Percentiles rank a stretch among this genome's conserved stretches.
These are phyloP conservation scores for Coniferiporia sulphurascens DNA, from an alignment of 1,284 basidiomycete genomes.

Conservation along the genomic window DNA sequence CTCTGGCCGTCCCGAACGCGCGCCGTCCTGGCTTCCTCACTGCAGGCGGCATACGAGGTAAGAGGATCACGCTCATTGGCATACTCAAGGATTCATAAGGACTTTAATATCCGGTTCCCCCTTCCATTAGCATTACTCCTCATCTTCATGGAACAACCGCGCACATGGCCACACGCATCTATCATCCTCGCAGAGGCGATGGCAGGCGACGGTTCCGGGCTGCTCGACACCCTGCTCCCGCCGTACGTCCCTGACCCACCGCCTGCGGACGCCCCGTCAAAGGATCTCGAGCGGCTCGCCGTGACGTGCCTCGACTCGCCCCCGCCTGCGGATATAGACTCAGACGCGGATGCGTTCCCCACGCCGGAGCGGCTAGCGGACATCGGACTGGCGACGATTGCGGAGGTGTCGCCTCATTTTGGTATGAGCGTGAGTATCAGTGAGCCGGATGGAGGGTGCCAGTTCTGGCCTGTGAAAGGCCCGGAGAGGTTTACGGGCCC, in stretches of 20 bases:
- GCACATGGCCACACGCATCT: slow-evolving; percentile 2
- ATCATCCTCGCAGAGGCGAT: not conserved
- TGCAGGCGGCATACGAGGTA: slow-evolving; percentile 3
- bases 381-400: not conserved
- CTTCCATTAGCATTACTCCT: not conserved
- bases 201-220: not conserved
- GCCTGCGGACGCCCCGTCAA: too few species aligned
- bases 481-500: slow-evolving; percentile 16
- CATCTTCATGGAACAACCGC: not conserved
- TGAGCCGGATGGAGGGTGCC: slow-evolving; percentile 18
- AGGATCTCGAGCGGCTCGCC: slow-evolving; percentile 5
- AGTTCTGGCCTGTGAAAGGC: slow-evolving; percentile 11
- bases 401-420: slow-evolving; percentile 8
- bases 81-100: not conserved
- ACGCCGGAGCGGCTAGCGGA: slow-evolving; percentile 1
- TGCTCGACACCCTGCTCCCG: not conserved
- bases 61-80: not conserved
- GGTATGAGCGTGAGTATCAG: slow-evolving; percentile 5
- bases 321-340: too few species aligned
- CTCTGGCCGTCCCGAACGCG: not conserved
- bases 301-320: slow-evolving; percentile 1
- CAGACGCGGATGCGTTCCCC: not conserved
- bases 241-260: not conserved
- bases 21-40: slow-evolving; percentile 7
- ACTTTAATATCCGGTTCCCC: not conserved